Conservation (phyloP, 257 asterid species). For the Solanum virginianum region DNA sequence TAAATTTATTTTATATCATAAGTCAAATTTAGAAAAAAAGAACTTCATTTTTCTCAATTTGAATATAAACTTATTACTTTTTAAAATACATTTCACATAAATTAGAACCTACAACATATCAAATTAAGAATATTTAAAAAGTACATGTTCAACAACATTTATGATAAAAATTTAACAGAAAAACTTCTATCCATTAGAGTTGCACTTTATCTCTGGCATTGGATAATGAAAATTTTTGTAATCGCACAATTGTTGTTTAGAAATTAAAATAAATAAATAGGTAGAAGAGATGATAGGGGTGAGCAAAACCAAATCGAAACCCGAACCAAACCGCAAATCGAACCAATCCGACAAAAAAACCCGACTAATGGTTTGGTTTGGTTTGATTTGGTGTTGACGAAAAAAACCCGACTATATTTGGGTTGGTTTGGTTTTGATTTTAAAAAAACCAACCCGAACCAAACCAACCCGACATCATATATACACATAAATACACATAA, state of each 20-base stretch:
- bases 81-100: not conserved
- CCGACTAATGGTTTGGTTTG: too few relatives aligned
- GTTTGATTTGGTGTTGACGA: too few relatives aligned
- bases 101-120: not conserved
- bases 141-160: not conserved
- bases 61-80: not conserved
- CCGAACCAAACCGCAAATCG: too few relatives aligned
- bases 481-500: too few relatives aligned
- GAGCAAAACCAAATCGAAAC: too few relatives aligned
- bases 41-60: not conserved
- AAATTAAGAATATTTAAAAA: not conserved
- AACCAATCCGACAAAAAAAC: too few relatives aligned
- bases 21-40: not conserved
- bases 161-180: not conserved
- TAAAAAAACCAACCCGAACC: too few relatives aligned
- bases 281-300: not conserved
- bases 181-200: not conserved
- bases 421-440: too few relatives aligned
- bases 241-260: not conserved
- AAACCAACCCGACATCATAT: too few relatives aligned
- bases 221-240: not conserved
- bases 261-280: not conserved
- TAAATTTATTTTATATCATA: not conserved
- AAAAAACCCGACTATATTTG: too few relatives aligned
- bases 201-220: not conserved